phyloP scores from a whole-genome alignment of 139 green algal species.

The Raphidocelis subcapitata region DNA sequence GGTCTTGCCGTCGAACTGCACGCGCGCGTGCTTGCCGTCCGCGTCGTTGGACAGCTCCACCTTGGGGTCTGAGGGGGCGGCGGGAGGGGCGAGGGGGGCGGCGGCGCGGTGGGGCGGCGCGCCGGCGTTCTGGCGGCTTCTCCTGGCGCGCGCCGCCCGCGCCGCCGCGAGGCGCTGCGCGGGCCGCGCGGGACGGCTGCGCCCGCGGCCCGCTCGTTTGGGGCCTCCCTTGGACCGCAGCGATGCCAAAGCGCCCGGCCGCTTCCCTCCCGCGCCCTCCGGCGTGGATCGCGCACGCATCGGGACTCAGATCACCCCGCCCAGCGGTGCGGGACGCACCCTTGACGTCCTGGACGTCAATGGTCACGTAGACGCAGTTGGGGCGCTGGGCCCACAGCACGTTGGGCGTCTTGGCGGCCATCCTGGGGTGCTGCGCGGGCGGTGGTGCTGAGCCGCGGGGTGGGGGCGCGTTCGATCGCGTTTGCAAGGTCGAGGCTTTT shows the following conservation, averaged over 20 bases:
- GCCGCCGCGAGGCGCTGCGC: not conserved
- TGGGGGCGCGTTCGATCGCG: too few relatives aligned
- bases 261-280: not conserved
- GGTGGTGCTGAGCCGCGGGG: too few relatives aligned
- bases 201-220: not conserved
- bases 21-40: conserved; percentile 36
- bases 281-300: not conserved
- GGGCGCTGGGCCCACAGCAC: conserved; percentile 70
- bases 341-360: conserved; percentile 69
- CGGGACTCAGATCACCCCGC: not conserved
- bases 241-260: not conserved
- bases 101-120: not conserved
- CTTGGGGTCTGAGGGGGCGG: conserved; percentile 38
- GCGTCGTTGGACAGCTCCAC: conserved; percentile 57
- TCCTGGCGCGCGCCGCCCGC: not conserved
- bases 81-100: not conserved
- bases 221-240: too few relatives aligned
- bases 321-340: too few relatives aligned
- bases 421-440: too few relatives aligned
- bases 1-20: conserved; percentile 52
- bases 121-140: not conserved
- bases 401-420: conserved; percentile 41
- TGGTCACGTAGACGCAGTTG: conserved; percentile 61
- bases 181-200: not conserved
- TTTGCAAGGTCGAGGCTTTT: too few relatives aligned